These are phyloP conservation scores for Argentina anserina DNA, from an alignment of 306 rosid genomes.

Conservation along the genomic window DNA sequence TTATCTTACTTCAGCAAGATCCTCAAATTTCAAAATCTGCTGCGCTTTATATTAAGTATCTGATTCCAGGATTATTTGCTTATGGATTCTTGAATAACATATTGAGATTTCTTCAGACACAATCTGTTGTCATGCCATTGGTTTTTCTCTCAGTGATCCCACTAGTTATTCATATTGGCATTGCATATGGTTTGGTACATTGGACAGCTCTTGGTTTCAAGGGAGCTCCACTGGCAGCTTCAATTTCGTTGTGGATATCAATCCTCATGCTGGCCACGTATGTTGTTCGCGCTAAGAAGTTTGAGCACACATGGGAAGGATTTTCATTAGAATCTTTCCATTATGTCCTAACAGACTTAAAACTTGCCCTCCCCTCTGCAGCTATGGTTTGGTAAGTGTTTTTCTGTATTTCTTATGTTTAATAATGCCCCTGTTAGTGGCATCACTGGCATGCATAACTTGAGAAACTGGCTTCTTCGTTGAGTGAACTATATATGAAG, in stretches of 20 bases:
- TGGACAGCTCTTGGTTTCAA: slow-evolving; percentile 41
- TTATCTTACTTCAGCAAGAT: slow-evolving; percentile 60
- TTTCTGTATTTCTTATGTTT: not conserved
- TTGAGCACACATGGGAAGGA: slow-evolving; percentile 70
- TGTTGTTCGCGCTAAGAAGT: slow-evolving; percentile 41
- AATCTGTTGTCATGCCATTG: not conserved
- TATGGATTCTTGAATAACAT: slow-evolving; percentile 61
- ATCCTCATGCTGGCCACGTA: slow-evolving; percentile 33
- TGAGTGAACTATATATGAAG: not conserved
- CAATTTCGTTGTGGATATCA: slow-evolving; percentile 64
- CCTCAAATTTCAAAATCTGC: slow-evolving; percentile 48
- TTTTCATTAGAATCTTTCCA: slow-evolving; percentile 49
- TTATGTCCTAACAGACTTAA: slow-evolving; percentile 43
- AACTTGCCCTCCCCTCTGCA: slow-evolving; percentile 75
- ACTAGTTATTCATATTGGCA: slow-evolving; percentile 35
- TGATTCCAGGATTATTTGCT: slow-evolving; percentile 67
- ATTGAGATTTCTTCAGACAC: slow-evolving; percentile 67
- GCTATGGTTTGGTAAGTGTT: slow-evolving; percentile 73
- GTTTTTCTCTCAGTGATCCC: slow-evolving; percentile 40
- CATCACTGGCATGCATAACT: not conserved
- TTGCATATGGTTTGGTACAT: slow-evolving; percentile 55
- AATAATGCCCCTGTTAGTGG: not conserved
- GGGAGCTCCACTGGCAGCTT: slow-evolving; percentile 69
- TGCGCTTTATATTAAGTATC: slow-evolving; percentile 51
- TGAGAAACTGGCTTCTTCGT: not conserved